Base-by-base conservation (phyloP, 2,329 filamentous ascomycete genomes). In the Aureobasidium melanogenum region DNA sequence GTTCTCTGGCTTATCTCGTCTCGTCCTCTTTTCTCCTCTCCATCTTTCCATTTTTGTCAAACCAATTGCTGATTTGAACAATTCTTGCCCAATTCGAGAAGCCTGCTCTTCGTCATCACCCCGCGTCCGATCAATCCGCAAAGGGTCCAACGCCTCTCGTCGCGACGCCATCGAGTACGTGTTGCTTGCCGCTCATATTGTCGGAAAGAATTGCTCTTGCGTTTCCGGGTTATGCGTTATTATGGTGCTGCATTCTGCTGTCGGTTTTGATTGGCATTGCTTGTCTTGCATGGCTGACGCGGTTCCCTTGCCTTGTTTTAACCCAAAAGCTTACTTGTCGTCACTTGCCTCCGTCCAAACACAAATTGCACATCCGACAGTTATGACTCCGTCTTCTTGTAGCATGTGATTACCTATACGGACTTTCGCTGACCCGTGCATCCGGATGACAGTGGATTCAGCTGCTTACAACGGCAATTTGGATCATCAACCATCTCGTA, bases 381-480 rank as follows among this genome's bases (percentile, higher is more conserved):
- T 22, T 30, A 46, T 57, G 54, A 36, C 54, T 44, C 39, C 34
- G 39, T 56, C 39, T 43, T 44, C 14, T 47, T 32, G 39, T 47
- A 47, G 43, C 54, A 47, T 58, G 54, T 58, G 54, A 58, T 38
- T 58, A 38, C 38, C 36, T 39, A 34, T 50, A 50, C 38, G 34
- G 36, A 57, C 47, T 26, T 51, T 32, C 46, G 51, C 52, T 60
- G 52, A 58, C 48, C 50, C 59, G 52, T 46, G 58, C 62, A 64
- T 67, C 66, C 64, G 60, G 39, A 56, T 56, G 52, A 56, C 52
- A 56, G 52, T 56, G 52, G 14, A 43, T 22, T 44, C 39, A 32
- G 38, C 52, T 43, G 52, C 39, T 22, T 56, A 7, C n/a, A 56
- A 44, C 38, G 52, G 39, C 52, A n/a, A 24, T 10, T 19, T 44